Evolutionary conservation across 2,329 filamentous ascomycete species (phyloP), one percentile per base, ranked within the genome.

Genomic region (Pyrenophora graminea): DNA sequence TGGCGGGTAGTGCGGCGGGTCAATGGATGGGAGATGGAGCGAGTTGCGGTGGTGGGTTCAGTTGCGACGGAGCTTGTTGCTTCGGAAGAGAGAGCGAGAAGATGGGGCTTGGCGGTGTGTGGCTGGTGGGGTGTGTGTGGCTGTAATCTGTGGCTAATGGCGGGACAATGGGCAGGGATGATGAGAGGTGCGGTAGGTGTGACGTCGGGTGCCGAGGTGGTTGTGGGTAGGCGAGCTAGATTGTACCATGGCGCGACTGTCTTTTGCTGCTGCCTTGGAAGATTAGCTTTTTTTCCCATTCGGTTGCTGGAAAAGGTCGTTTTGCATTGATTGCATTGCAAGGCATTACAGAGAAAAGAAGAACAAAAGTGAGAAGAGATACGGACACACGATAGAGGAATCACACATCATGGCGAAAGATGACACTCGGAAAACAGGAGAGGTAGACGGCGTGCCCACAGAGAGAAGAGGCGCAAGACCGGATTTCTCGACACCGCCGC

Each of bases 401-500:
- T 13, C 27, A 12, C 7, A 30, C 27, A 30, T 30, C 27, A 77
- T 77, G 74, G 67, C 70, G 23, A 75, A 73, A 59, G 66, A 73
- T 56, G 59, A 25, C 25, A 51, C 73, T 45, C 66, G 67, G 45
- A 55, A 42, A 32, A 48, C 58, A 1, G 56, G 63, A 31, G 63
- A 67, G 48, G 48, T 71, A 30, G 61, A 69, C 31, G 71, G 72
- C 33, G 74, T 80, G 33, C 70, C 74, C 12, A 75, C 68, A 59
- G 69, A 74, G 48, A 74, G 77, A 46, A 56, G 64, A 39, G 77
- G 78, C 57, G 62, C 74, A 8, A 70, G 75, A 38, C 79, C 79
- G 3, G 78, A 80, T 62, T 79, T 78, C 69, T 74, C 73, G 10
- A 63, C 76, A 57, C 78, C 76, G 15, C 71, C 79, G n/a, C 72